Conservation (phyloP, 257 asterid genomes). For the Datura wrightii region DNA sequence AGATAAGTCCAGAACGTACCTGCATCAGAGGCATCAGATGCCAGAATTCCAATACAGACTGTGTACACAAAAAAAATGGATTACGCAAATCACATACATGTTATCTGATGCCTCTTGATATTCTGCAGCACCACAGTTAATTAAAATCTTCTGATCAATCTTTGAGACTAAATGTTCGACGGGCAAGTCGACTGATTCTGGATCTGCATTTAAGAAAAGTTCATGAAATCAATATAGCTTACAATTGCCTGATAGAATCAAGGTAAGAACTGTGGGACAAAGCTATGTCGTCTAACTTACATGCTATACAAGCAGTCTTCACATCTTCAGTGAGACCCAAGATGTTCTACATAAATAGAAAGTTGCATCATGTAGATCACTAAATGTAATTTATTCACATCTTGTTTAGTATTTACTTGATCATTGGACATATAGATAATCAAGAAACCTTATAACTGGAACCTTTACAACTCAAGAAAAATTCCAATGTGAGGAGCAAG, state of each 20-base stretch:
- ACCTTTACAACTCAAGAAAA: background rate
- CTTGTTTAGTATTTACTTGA: background rate
- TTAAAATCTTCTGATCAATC: constrained; percentile 61
- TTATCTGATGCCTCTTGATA: constrained; percentile 41
- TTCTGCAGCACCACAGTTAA: constrained; percentile 42
- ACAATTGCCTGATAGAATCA: constrained; percentile 2
- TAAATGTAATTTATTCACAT: background rate
- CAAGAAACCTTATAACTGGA: background rate
- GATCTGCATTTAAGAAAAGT: constrained; percentile 42
- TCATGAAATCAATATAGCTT: background rate
- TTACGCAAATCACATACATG: constrained; percentile 49
- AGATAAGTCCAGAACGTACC: constrained; percentile 68
- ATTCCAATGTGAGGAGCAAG: constrained; percentile 5
- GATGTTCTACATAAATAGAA: constrained; percentile 55
- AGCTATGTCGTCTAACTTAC: constrained; percentile 47
- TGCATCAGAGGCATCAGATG: constrained; percentile 37
- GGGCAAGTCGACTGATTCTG: constrained; percentile 54
- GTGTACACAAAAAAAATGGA: background rate
- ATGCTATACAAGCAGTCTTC: constrained; percentile 45
- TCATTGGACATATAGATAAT: background rate
- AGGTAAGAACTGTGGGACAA: constrained; percentile 20
- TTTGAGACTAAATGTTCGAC: constrained; percentile 52
- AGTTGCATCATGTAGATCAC: background rate
- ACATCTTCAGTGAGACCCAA: constrained; percentile 57
- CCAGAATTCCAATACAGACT: constrained; percentile 31